Conservation (phyloP, 2,329 filamentous ascomycete genomes). For the Aspergillus sp. region DNA sequence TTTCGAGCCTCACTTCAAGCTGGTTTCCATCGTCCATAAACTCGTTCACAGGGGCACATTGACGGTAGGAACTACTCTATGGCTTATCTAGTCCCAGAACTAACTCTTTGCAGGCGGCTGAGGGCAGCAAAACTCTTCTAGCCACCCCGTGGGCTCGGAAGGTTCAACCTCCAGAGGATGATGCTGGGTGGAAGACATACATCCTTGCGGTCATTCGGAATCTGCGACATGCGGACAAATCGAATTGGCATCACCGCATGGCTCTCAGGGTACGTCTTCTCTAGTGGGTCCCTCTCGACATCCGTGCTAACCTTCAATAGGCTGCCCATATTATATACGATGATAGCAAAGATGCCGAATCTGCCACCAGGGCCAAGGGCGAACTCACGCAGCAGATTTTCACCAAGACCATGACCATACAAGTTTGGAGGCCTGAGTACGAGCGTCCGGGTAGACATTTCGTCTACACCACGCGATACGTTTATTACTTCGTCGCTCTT, state of each 20-base stretch:
- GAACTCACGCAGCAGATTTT: constrained; percentile 83
- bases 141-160: constrained; percentile 58
- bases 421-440: constrained; percentile 91
- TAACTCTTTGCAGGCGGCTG: constrained; percentile 36
- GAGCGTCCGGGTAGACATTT: constrained; percentile 84
- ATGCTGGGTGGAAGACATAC: constrained; percentile 60
- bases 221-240: constrained; percentile 73
- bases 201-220: constrained; percentile 60
- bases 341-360: constrained; percentile 51
- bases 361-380: constrained; percentile 65
- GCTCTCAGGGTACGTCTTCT: constrained; percentile 65
- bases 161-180: constrained; percentile 47
- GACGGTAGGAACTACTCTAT: constrained; percentile 31
- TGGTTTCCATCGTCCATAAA: constrained; percentile 79
- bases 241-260: constrained; percentile 93
- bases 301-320: constrained; percentile 33
- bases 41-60: constrained; percentile 60
- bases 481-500: constrained; percentile 75
- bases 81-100: neutral
- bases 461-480: constrained; percentile 85
- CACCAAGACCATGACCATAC: constrained; percentile 91
- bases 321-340: constrained; percentile 63
- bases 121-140: constrained; percentile 52
- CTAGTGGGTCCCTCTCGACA: neutral
- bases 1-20: constrained; percentile 89